Conservation (phyloP, 768 basidiomycete genomes). For the Cystofilobasidium bisporidii region DNA sequence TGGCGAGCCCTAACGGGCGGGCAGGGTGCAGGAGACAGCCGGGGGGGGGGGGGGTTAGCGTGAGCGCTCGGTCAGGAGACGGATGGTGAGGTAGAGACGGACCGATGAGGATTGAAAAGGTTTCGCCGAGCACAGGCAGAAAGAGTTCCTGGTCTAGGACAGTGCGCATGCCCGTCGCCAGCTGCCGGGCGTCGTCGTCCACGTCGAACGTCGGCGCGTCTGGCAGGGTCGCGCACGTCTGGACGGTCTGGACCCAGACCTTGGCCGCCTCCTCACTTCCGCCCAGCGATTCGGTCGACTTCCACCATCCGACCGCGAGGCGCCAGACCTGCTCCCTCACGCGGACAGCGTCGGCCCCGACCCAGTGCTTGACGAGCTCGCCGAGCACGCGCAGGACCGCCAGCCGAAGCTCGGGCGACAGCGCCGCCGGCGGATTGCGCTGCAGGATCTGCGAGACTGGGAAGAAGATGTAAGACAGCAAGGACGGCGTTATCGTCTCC, state of each 20-base stretch:
- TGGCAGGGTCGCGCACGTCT: slow-evolving; percentile 3
- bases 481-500: slow-evolving; percentile 46
- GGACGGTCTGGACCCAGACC: slow-evolving; percentile 12
- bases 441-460: slow-evolving; percentile 77
- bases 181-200: not conserved
- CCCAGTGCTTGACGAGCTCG: slow-evolving; percentile 62
- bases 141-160: slow-evolving; percentile 17
- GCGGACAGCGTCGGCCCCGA: slow-evolving; percentile 44
- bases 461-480: slow-evolving; percentile 77
- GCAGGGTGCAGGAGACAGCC: no score
- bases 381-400: slow-evolving; percentile 54
- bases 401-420: slow-evolving; percentile 74
- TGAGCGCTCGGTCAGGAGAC: not conserved
- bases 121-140: slow-evolving; percentile 24
- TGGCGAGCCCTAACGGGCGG: slow-evolving; percentile 3
- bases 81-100: not conserved
- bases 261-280: slow-evolving; percentile 16
- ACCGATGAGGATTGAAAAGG: slow-evolving; percentile 20
- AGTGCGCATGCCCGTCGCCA: not conserved
- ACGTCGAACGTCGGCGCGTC: not conserved
- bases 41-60: not conserved
- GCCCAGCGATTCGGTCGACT: slow-evolving; percentile 8
- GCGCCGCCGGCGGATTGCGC: slow-evolving; percentile 56
- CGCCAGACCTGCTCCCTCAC: slow-evolving; percentile 48
- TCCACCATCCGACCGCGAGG: slow-evolving; percentile 26